A percentile compares a stretch with the other conserved stretches of the same genome.
phyloP scores from a whole-genome alignment of 2,329 filamentous ascomycete genomes.

The Ophidiomyces ophidiicola region DNA sequence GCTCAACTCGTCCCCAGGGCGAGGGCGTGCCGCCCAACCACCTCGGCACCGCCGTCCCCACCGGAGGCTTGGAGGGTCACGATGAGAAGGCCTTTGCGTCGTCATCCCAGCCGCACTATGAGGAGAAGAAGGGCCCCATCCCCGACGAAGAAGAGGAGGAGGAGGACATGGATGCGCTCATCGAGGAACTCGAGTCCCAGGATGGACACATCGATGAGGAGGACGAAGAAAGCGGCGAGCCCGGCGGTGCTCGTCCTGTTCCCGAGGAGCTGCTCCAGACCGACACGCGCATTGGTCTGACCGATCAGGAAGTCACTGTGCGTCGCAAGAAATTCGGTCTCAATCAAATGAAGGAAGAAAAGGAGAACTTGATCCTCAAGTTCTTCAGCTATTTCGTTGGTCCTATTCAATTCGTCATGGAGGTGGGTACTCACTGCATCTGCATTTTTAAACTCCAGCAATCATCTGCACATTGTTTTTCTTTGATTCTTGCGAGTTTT shows the following conservation, averaged over 20 bases:
- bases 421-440: conserved; percentile 52
- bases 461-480: conserved; percentile 6
- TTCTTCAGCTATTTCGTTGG: conserved; percentile 74
- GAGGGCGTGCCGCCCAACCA: conserved; percentile 17
- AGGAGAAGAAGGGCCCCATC: conserved; percentile 17
- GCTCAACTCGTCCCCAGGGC: conserved; percentile 15
- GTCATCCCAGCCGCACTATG: conserved; percentile 2
- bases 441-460: conserved; percentile 2
- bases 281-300: conserved; percentile 59
- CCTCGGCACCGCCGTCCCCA: conserved; percentile 18
- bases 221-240: conserved; percentile 44
- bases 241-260: conserved; percentile 46
- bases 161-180: conserved; percentile 74
- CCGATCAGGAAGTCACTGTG: conserved; percentile 52
- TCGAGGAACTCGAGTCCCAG: conserved; percentile 73
- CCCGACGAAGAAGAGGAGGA: conserved; percentile 55
- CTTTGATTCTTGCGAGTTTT: background rate
- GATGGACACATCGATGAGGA: conserved; percentile 58
- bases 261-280: conserved; percentile 69
- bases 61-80: conserved; percentile 15
- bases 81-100: conserved; percentile 12
- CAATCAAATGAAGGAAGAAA: conserved; percentile 87
- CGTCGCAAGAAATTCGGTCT: conserved; percentile 62
- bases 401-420: conserved; percentile 90
- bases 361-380: conserved; percentile 72